A percentile compares a stretch with the other conserved stretches of the same genome.
phyloP scores from a whole-genome alignment of 176 grass and related monocot species.

The Luzula sylvatica region DNA sequence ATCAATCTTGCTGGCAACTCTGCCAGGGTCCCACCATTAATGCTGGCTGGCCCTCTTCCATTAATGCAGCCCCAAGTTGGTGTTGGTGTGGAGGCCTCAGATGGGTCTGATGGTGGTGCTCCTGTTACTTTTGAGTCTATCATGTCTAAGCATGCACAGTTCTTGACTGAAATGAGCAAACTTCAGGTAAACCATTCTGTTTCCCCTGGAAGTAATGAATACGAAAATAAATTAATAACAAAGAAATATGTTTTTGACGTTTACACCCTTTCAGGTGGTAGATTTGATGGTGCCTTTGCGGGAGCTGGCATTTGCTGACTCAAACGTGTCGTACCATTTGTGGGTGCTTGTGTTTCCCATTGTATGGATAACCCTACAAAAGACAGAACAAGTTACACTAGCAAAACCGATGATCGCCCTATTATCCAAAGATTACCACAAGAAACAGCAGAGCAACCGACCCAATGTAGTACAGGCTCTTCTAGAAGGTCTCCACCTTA shows the following conservation, averaged over 20 bases:
- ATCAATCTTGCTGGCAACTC: slow-evolving; percentile 91
- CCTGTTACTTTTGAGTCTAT: slow-evolving; percentile 80
- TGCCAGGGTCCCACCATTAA: slow-evolving; percentile 72
- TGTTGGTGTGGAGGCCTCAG: slow-evolving; percentile 46
- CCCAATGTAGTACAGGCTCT: slow-evolving; percentile 96
- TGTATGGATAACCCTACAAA: slow-evolving; percentile 96
- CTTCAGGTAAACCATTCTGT: slow-evolving; percentile 49
- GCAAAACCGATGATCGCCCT: slow-evolving; percentile 95
- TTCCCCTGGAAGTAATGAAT: not conserved
- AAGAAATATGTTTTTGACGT: not conserved
- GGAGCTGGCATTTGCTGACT: slow-evolving; percentile 89
- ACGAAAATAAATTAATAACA: not conserved
- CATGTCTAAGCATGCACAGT: slow-evolving; percentile 57
- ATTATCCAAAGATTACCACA: slow-evolving; percentile 96
- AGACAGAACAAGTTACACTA: slow-evolving; percentile 89
- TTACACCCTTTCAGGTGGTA: slow-evolving; percentile 48
- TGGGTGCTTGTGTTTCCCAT: slow-evolving; percentile 99
- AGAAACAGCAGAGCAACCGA: slow-evolving; percentile 85
- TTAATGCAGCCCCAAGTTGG: slow-evolving; percentile 44
- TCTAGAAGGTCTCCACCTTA: slow-evolving; percentile 98
- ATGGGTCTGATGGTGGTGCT: slow-evolving; percentile 27
- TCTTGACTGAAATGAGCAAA: slow-evolving; percentile 81
- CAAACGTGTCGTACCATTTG: slow-evolving; percentile 93
- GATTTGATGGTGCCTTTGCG: slow-evolving; percentile 81
- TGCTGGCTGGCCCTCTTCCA: slow-evolving; percentile 46